phyloP scores from a whole-genome alignment of 2,329 filamentous ascomycete genomes.

The Pyrenochaeta sp. region DNA sequence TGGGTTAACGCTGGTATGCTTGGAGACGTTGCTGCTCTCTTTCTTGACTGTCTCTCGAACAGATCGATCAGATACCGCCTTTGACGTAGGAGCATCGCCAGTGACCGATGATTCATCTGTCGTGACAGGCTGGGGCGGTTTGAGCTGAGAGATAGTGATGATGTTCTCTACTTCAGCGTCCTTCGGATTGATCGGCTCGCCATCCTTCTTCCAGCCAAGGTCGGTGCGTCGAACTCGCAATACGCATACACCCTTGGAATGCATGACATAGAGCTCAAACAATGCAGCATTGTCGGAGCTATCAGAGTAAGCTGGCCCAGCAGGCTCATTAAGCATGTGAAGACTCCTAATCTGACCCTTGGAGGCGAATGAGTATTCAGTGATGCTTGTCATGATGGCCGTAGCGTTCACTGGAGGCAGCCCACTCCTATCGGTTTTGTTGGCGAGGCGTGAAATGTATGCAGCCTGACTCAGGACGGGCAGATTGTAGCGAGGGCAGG shows the following conservation, averaged over 20 bases:
- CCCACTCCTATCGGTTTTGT: slow-evolving; percentile 54
- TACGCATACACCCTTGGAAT: slow-evolving; percentile 95
- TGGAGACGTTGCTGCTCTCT: slow-evolving; percentile 42
- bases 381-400: slow-evolving; percentile 94
- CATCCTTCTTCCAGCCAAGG: slow-evolving; percentile 89
- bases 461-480: slow-evolving; percentile 82
- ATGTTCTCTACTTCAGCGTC: slow-evolving; percentile 77
- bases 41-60: slow-evolving; percentile 46
- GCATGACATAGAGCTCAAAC: slow-evolving; percentile 97
- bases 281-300: slow-evolving; percentile 72
- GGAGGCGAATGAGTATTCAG: slow-evolving; percentile 90
- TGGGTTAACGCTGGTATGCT: slow-evolving; percentile 44
- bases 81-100: slow-evolving; percentile 43
- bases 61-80: slow-evolving; percentile 45
- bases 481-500: slow-evolving; percentile 89
- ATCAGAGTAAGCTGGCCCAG: slow-evolving; percentile 64
- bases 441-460: slow-evolving; percentile 80
- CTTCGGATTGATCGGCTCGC: slow-evolving; percentile 81
- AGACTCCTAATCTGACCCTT: slow-evolving; percentile 88
- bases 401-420: slow-evolving; percentile 87
- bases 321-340: slow-evolving; percentile 80
- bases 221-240: slow-evolving; percentile 86
- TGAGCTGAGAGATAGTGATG: slow-evolving; percentile 76
- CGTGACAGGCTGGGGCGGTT: slow-evolving; percentile 37
- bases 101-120: slow-evolving; percentile 49